phyloP scores from a whole-genome alignment of 495 filamentous ascomycete genomes.

The Neurospora terricola region DNA sequence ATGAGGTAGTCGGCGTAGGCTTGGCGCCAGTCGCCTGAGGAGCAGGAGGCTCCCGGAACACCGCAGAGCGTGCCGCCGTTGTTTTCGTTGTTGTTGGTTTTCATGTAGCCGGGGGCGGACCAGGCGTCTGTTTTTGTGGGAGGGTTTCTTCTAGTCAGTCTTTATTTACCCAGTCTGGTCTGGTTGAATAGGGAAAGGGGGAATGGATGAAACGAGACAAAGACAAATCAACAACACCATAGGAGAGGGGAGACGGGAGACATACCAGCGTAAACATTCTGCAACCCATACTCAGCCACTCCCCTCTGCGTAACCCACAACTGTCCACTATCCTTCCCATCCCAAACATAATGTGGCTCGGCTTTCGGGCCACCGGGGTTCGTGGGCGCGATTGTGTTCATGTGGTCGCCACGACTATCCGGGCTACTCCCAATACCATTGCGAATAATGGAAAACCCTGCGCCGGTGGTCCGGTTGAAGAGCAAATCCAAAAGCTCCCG shows the following conservation, averaged over 20 bases:
- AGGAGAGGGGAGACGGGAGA: background rate
- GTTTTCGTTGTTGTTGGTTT: conserved; percentile 39
- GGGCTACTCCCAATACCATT: conserved; percentile 45
- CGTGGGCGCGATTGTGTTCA: conserved; percentile 39
- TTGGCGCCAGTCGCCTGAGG: conserved; percentile 43
- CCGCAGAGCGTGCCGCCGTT: conserved; percentile 49
- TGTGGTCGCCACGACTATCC: conserved; percentile 33
- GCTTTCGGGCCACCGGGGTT: conserved; percentile 33
- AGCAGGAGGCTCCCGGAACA: conserved; percentile 32
- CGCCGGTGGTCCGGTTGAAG: conserved; percentile 40
- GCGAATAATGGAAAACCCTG: conserved; percentile 45
- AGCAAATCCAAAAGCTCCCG: conserved; percentile 38
- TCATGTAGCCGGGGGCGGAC: conserved; percentile 44
- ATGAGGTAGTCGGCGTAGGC: conserved; percentile 47
- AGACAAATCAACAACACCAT: background rate
- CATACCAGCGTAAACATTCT: conserved; percentile 42
- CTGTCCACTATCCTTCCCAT: conserved; percentile 43
- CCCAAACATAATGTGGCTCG: conserved; percentile 37
- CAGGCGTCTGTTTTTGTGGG: conserved; percentile 16
- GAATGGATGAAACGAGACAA: no score
- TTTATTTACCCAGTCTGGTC: background rate
- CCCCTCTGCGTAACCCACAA: conserved; percentile 44
- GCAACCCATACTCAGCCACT: conserved; percentile 33
- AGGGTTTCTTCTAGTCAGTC: background rate
- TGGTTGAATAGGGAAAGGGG: no score